Base-by-base conservation (phyloP, 768 basidiomycete species). In the Amanita pallidorosea region DNA sequence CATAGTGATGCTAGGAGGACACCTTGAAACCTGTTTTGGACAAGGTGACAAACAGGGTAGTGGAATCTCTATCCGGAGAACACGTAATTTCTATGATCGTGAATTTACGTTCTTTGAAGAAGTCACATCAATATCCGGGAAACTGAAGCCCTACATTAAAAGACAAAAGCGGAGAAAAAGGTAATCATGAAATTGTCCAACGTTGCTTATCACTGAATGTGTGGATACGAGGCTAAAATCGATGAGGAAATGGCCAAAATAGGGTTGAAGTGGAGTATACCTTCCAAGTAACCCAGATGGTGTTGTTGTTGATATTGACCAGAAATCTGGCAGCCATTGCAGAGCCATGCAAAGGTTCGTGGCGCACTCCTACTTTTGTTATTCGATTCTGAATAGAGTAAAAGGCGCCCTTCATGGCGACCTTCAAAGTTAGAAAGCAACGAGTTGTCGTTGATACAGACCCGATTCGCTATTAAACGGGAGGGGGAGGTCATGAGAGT, bases 351-450 rank as follows among this genome's bases (percentile, higher is more conserved):
- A 11, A 99, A 99, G 76, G 94, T 90, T 47, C 37, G 65, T n/a
- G 13, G 35, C 6, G 41, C 31, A 22, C 13, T 17, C 4, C 18
- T 40, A 7, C 5, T 20, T 12, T 41, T 38, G n/a, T 35, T 12
- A 36, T 38, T 49, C 46, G 27, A 49, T 6, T 56, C 53, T n/a
- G 51, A 34, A 42, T 50, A 35, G 33, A 29, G 15, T n/a, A 15
- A 53, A n/a, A 97, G 93, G 94, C 96, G 8, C 96, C 96, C 0
- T 99, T 99, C 71, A 98, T 99, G 96, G 96, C 96, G 1, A 97
- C 95, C 1, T 99, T 99, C 76, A 96, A 95, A 72, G 96, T 99
- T 20, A 80, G 88, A 51, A 95, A 97, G 64, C 85, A 93, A 55
- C 74, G 78, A 5, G 61, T 84, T 20, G 76, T 81, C 18, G 67